These are phyloP conservation scores for Parachaetomium inaequale DNA, from an alignment of 495 filamentous ascomycete species.

Conservation along the genomic window DNA sequence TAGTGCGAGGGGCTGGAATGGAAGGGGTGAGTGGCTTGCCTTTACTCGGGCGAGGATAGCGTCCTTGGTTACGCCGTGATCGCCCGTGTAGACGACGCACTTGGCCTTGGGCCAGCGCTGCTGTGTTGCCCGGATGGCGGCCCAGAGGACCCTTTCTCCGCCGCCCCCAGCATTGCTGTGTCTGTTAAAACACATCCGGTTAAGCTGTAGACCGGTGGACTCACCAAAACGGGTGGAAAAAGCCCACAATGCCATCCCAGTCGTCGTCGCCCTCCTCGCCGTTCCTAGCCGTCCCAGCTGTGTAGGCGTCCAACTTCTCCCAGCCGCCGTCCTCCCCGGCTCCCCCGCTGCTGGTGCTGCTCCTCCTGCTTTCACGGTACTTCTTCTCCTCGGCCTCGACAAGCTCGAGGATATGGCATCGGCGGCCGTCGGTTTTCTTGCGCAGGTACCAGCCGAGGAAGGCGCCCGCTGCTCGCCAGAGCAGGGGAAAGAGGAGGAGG, in stretches of 20 bases:
- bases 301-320: slow-evolving; percentile 66
- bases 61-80: slow-evolving; percentile 78
- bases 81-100: slow-evolving; percentile 90
- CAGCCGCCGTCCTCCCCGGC: slow-evolving; percentile 70
- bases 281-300: slow-evolving; percentile 49
- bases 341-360: slow-evolving; percentile 34
- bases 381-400: slow-evolving; percentile 59
- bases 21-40: slow-evolving; percentile 40
- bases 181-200: slow-evolving; percentile 18
- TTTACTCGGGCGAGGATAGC: slow-evolving; percentile 74
- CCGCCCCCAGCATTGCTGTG: slow-evolving; percentile 89
- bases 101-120: slow-evolving; percentile 82
- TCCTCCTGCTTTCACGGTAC: slow-evolving; percentile 37
- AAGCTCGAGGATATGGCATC: slow-evolving; percentile 58
- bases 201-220: slow-evolving; percentile 10
- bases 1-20: neutral
- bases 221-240: slow-evolving; percentile 96
- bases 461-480: slow-evolving; percentile 42
- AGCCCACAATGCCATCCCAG: slow-evolving; percentile 83
- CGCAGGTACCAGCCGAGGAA: slow-evolving; percentile 62
- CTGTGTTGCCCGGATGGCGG: slow-evolving; percentile 88
- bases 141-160: slow-evolving; percentile 95
- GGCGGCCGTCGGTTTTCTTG: slow-evolving; percentile 60
- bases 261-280: slow-evolving; percentile 48
- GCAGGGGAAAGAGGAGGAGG: slow-evolving; percentile 32